Evolutionary conservation across 495 filamentous ascomycete genomes (phyloP), one percentile per base, ranked within the genome.

Genomic region (Aspergillus conjunctus): DNA sequence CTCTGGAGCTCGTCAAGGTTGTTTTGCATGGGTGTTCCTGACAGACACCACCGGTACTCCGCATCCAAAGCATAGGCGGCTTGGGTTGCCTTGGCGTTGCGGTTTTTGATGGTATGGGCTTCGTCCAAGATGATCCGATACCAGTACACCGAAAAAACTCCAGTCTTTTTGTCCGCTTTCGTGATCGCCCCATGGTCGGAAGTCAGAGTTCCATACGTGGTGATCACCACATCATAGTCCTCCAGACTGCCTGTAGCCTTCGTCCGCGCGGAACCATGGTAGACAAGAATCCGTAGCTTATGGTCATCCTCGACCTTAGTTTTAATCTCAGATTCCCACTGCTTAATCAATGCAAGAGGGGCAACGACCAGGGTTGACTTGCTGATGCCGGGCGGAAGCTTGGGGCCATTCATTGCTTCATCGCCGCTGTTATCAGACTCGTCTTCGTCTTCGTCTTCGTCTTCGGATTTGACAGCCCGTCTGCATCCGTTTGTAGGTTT

Each of bases 51-150:
- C 56, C 94, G 82, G 71, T 95, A 96, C 66, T 92, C 87, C 20
- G 90, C 83, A 51, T 87, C 79, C 22, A 98, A 76, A 3, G 89
- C 88, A 71, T 85, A 98, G 53, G 86, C 89, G 17, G 93, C 91
- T 66, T 96, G 88, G 0, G 94, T 94, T 10, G 88, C 87, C 75
- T 98, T 98, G 15, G 94, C 92, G 67, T 94, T 96, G 22, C 92
- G 87, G 72, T 98, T 98, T 75, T 98, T 98, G 80, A 98, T 98
- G 0, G 90, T 95, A 73, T 97, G 94, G 4, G 94, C 94, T 77
- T 98, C 94, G 62, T 98, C 94, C 15, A 98, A 82, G 52, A 98
- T 93, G 60, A 97, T 85, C 18, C 94, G 90, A 70, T 91, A 97
- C 94, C 94, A 98, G 69, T 93, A 86, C 8, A 96, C 77, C 49